Percentiles rank a stretch among this genome's conserved stretches.
These are phyloP conservation scores for Eucalyptus regnans DNA, from an alignment of 345 rosid species.

Conservation along the genomic window DNA sequence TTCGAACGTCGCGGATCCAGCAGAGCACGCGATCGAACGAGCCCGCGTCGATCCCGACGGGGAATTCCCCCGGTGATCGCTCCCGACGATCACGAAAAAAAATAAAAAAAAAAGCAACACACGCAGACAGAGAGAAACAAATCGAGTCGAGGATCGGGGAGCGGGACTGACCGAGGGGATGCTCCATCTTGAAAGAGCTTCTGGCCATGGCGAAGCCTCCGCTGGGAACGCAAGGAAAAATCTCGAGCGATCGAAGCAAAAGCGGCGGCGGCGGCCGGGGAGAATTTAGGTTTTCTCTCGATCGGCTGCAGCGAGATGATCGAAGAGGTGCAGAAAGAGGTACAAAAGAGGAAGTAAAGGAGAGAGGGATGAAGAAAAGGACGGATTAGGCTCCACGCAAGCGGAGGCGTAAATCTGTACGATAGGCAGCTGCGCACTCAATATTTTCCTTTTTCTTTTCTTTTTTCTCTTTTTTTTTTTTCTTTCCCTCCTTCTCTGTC, in stretches of 20 bases:
- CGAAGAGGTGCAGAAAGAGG: not conserved
- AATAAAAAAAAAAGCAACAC: not conserved
- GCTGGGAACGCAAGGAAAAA: not conserved
- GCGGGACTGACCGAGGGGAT: conserved; percentile 51
- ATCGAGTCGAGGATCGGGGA: not conserved
- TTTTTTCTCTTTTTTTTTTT: too few relatives aligned
- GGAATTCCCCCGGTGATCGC: not conserved
- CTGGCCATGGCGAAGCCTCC: conserved; percentile 45
- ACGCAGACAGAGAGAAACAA: not conserved
- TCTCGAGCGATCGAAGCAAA: not conserved
- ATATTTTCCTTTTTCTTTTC: not conserved
- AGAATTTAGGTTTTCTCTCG: not conserved
- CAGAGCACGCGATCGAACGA: not conserved
- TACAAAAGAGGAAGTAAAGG: accelerated
- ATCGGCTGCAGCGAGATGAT: not conserved
- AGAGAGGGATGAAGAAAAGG: not conserved
- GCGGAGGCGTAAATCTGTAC: not conserved
- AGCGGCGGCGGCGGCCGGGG: not conserved
- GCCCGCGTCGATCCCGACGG: not conserved
- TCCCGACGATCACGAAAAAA: not conserved
- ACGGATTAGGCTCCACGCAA: not conserved
- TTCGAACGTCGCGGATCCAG: not conserved
- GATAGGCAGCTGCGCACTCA: not conserved
- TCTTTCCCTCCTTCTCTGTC: not conserved
- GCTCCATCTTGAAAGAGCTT: conserved; percentile 82